Evolutionary conservation across 345 rosid species (phyloP), one percentile per base, ranked within the genome.

Genomic region (Turnera subulata): DNA sequence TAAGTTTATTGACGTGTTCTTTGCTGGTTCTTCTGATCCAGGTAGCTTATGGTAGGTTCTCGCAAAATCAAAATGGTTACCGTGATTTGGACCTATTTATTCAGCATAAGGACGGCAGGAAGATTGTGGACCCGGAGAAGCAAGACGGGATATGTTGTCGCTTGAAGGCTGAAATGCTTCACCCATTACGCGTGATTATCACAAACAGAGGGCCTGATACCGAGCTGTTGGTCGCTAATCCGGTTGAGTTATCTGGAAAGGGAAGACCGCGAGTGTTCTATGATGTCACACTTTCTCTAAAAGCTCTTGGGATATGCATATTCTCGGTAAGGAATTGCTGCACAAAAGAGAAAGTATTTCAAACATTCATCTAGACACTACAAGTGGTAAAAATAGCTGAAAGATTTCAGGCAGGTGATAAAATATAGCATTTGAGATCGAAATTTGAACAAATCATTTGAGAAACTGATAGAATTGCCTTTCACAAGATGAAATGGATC

Each of bases 181-280:
- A 90, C 45, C 96, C 96, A 18, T 59, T 87, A 43, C 80, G 93
- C 2, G 96, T 85, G 29, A 76, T 85, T 32, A 71, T 87, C 57
- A 70, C 91, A 20, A 76, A 80, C 66, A 80, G 85, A 60, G 97
- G 96, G 19, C 92, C 88, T 16, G 93, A 87, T 68, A 79, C 82
- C 8, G 96, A 91, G 66, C 83, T 91, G 53, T 7, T 91, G 70
- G 89, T 88, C 51, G 94, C 91, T 45, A 88, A 85, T 71, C 97
- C 96, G 29, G 97, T 85, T 37, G 96, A 91, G 72, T 63, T 82
- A 64, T 91, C 89, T 50, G 91, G 96, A 44, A 75, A 68, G 44
- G 96, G 96, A 68, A 80, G 97, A 51, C 97, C 97, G 1, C 74
- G 84, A 38, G 96, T 88, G 58, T 91, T 91, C 78, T 85, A 83